phyloP scores from a whole-genome alignment of 2,329 filamentous ascomycete genomes.

The Sporothrix mexicana region DNA sequence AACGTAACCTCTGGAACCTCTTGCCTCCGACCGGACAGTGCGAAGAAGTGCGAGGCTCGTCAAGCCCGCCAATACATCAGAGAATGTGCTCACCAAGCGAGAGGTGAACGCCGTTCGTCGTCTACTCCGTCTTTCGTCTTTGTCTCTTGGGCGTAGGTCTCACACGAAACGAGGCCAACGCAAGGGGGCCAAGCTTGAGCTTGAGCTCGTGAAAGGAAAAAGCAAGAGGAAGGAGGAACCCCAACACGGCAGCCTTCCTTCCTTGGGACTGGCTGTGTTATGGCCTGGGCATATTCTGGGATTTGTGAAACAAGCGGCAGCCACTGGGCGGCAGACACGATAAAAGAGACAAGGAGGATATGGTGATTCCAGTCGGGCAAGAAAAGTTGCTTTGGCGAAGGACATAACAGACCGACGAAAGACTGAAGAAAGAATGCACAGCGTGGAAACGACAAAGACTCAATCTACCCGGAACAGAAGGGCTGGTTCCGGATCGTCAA shows the following conservation, averaged over 20 bases:
- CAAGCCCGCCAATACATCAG: background rate
- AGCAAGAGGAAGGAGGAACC: background rate
- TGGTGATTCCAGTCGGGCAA: background rate
- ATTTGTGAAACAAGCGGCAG: slow-evolving; percentile 16
- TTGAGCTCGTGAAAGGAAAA: background rate
- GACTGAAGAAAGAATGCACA: background rate
- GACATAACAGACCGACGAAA: no score
- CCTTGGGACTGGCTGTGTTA: background rate
- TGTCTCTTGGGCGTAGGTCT: background rate
- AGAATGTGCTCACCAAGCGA: slow-evolving; percentile 8
- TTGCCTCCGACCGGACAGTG: background rate
- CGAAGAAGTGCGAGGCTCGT: background rate
- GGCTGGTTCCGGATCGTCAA: slow-evolving; percentile 19
- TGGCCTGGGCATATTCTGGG: background rate
- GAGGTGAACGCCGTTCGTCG: background rate
- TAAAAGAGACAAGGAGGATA: background rate
- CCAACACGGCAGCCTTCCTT: background rate
- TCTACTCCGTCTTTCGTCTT: background rate
- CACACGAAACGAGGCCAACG: slow-evolving; percentile 5
- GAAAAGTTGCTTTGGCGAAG: background rate
- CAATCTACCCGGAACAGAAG: slow-evolving; percentile 30
- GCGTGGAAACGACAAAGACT: background rate
- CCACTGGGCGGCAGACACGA: background rate
- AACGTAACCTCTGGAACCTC: background rate
- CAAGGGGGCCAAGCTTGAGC: slow-evolving; percentile 11